Percentiles rank a stretch among this genome's conserved stretches.
phyloP scores from a whole-genome alignment of 139 green algal species.

The Chlorella ohadii region DNA sequence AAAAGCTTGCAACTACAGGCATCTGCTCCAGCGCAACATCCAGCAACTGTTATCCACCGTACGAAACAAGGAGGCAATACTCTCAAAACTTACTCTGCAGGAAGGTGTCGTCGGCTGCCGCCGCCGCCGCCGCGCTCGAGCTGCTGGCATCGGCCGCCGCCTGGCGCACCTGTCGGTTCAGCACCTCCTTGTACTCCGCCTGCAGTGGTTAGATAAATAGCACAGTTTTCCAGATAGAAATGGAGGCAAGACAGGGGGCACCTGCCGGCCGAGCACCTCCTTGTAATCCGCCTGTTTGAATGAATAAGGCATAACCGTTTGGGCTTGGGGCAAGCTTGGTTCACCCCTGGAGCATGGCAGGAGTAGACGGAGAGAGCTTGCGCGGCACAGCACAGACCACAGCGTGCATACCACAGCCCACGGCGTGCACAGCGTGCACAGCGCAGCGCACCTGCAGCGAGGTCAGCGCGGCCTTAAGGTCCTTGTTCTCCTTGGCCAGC shows the following conservation, averaged over 20 bases:
- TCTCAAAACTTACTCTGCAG: conserved; percentile 25
- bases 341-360: too few relatives aligned
- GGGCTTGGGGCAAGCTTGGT: too few relatives aligned
- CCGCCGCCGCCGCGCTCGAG: conserved; percentile 6
- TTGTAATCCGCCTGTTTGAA: neutral
- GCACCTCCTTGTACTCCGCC: conserved; percentile 32
- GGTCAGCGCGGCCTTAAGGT: conserved; percentile 50
- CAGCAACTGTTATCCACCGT: too few relatives aligned
- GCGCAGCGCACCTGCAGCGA: conserved; percentile 37
- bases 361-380: too few relatives aligned
- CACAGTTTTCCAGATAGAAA: too few relatives aligned
- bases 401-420: too few relatives aligned
- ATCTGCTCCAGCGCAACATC: too few relatives aligned
- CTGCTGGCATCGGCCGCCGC: neutral
- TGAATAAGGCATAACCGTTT: too few relatives aligned
- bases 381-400: too few relatives aligned
- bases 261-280: neutral
- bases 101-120: conserved; percentile 33
- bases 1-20: too few relatives aligned
- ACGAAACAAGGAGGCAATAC: too few relatives aligned
- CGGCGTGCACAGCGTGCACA: neutral
- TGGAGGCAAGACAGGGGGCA: neutral
- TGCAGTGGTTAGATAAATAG: conserved; percentile 5
- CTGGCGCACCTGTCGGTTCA: conserved; percentile 34
- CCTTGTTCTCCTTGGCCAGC: conserved; percentile 49